Base-by-base conservation (phyloP, 2,329 filamentous ascomycete species). In the Aspergillus tanneri region DNA sequence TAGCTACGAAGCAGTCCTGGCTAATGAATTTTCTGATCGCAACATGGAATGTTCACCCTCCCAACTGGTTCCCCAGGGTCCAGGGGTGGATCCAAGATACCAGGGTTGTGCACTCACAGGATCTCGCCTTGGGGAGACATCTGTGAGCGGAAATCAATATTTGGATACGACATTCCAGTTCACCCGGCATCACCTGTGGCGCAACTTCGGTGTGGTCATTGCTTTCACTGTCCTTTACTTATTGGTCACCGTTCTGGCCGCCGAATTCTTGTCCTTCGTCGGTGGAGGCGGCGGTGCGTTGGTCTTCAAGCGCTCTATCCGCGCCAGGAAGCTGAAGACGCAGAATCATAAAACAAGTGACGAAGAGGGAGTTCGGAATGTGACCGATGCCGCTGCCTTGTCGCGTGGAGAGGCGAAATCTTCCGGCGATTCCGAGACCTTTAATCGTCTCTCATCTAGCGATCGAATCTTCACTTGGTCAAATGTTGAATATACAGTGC, bases 171-270 rank as follows among this genome's bases (percentile, higher is more conserved):
- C 75, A 6, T 86, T 80, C 65, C 71, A 77, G 36, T 85, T 84
- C 58, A 75, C 76, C 0, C 72, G 81, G 14, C 70, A 68, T 21
- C 75, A 86, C 58, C 66, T 86, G 0, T 86, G 84, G 75, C 82
- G 88, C 3, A 90, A 92, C 64, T 90, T 88, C 60, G 88, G 86
- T 24, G 84, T 91, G 3, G 70, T 93, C 1, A 83, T 91, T 56
- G 88, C 85, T 0, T 93, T 89, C 56, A 80, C 83, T 1, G 75
- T 88, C 1, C 77, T 90, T 4, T 95, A 92, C 61, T 80, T 95
- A 10, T 56, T 84, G 9, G 69, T 92, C 23, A 92, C 88, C 0
- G 78, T 86, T 4, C 56, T 87, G 18, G 86, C 84, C 1, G 84
- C 85, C 12, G 88, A 95, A 59, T 57, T 80, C 1, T 77, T 91